Conservation (phyloP, 2,329 filamentous ascomycete genomes). For the Arthrobotrys sphaeroides region DNA sequence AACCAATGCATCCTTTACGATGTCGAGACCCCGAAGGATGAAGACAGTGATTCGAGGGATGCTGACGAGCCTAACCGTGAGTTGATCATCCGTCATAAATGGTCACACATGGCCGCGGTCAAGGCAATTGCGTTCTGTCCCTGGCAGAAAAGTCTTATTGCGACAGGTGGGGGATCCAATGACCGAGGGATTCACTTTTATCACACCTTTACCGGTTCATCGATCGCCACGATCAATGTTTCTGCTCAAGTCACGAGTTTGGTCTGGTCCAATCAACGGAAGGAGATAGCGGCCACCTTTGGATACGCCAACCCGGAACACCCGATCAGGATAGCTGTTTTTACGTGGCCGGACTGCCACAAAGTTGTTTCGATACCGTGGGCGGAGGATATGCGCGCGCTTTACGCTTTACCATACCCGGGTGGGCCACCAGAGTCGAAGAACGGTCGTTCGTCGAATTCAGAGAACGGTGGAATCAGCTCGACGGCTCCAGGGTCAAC, state of each 20-base stretch:
- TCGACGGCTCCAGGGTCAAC: slow-evolving; percentile 53
- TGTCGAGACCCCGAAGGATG: slow-evolving; percentile 61
- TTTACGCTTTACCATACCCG: slow-evolving; percentile 89
- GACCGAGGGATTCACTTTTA: slow-evolving; percentile 97
- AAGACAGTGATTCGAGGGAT: slow-evolving; percentile 56
- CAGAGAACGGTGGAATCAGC: background rate
- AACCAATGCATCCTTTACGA: slow-evolving; percentile 87
- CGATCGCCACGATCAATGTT: slow-evolving; percentile 88
- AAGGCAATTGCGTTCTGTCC: slow-evolving; percentile 98
- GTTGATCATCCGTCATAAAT: slow-evolving; percentile 72
- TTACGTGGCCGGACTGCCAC: slow-evolving; percentile 90
- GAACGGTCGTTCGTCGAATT: slow-evolving; percentile 23
- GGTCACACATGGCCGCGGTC: slow-evolving; percentile 84
- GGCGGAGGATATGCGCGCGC: slow-evolving; percentile 79
- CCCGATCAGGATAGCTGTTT: slow-evolving; percentile 86
- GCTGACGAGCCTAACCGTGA: slow-evolving; percentile 62
- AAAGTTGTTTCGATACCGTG: slow-evolving; percentile 86
- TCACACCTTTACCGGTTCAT: slow-evolving; percentile 82
- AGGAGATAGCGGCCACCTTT: slow-evolving; percentile 92
- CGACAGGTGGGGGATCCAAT: slow-evolving; percentile 90
- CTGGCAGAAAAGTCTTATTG: slow-evolving; percentile 86
- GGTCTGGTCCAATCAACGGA: slow-evolving; percentile 84
- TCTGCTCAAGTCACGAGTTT: slow-evolving; percentile 92
- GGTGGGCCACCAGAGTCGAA: slow-evolving; percentile 62
- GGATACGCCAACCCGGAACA: slow-evolving; percentile 93